phyloP scores from a whole-genome alignment of 306 rosid species.

The Cucurbita pepo region DNA sequence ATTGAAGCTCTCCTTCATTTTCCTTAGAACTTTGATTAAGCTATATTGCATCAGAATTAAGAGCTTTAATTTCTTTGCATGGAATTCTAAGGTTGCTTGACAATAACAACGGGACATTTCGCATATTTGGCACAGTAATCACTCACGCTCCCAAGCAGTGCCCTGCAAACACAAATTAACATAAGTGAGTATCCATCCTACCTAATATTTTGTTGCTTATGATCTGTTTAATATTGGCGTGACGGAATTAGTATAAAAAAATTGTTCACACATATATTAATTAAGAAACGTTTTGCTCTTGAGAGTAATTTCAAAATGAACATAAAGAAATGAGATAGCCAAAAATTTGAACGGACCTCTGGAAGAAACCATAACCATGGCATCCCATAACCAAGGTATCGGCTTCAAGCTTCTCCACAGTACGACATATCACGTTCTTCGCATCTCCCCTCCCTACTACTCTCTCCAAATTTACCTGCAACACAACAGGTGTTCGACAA shows the following conservation, averaged over 20 bases:
- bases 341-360: constrained; percentile 25
- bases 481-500: background rate
- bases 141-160: constrained; percentile 77
- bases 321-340: background rate
- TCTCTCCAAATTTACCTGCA: constrained; percentile 46
- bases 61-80: background rate
- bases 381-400: constrained; percentile 77
- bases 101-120: constrained; percentile 65
- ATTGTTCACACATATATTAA: too few species aligned
- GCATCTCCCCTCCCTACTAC: constrained; percentile 53
- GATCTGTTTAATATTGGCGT: too few species aligned
- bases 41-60: background rate
- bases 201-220: too few species aligned
- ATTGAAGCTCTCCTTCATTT: background rate
- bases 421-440: constrained; percentile 49
- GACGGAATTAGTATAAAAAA: too few species aligned
- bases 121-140: constrained; percentile 61
- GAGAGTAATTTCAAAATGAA: background rate
- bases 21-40: background rate
- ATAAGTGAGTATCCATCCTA: too few species aligned
- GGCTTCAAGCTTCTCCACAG: constrained; percentile 36
- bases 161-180: constrained; percentile 21
- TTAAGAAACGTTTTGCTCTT: too few species aligned
- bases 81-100: constrained; percentile 15
- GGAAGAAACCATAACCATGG: constrained; percentile 72